Evolutionary conservation across 75 land plant genomes (phyloP).

Genomic region (Selaginella moellendorffii): DNA sequence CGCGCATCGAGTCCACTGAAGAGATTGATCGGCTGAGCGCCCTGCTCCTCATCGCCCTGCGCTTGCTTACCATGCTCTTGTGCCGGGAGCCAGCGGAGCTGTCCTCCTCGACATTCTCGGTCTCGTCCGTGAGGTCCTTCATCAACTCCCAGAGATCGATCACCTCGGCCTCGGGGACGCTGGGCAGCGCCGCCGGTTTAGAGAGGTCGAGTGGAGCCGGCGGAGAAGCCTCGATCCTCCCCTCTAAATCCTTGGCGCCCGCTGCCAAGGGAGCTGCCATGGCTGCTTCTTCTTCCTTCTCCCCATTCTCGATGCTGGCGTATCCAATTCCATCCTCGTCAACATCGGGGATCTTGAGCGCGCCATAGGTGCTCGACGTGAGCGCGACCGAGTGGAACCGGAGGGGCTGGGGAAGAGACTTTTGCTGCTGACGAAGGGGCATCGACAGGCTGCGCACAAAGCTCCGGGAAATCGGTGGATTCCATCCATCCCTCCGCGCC

Average conservation of each 20-base stretch:
- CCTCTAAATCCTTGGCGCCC: conserved; percentile 4
- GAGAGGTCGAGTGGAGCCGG: no score
- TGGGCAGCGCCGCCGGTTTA: not conserved
- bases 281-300: not conserved
- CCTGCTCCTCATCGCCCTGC: not conserved
- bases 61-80: not conserved
- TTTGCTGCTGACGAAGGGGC: not conserved
- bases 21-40: not conserved
- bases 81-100: not conserved
- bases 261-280: conserved; percentile 1
- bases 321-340: conserved; percentile 4
- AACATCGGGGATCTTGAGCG: conserved; percentile 23
- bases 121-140: not conserved
- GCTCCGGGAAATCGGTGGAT: not conserved
- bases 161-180: conserved; percentile 12
- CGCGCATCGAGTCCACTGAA: not conserved
- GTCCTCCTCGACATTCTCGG: not conserved
- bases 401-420: not conserved
- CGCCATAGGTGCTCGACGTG: conserved; percentile 73
- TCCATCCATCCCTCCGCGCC: not conserved
- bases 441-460: not conserved
- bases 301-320: not conserved
- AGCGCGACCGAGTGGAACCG: conserved; percentile 47
- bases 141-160: conserved; percentile 21
- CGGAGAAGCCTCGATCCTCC: not conserved